Evolutionary conservation across 208 protist genomes (phyloP).

Genomic region (Blastocrithidia nonstop): DNA sequence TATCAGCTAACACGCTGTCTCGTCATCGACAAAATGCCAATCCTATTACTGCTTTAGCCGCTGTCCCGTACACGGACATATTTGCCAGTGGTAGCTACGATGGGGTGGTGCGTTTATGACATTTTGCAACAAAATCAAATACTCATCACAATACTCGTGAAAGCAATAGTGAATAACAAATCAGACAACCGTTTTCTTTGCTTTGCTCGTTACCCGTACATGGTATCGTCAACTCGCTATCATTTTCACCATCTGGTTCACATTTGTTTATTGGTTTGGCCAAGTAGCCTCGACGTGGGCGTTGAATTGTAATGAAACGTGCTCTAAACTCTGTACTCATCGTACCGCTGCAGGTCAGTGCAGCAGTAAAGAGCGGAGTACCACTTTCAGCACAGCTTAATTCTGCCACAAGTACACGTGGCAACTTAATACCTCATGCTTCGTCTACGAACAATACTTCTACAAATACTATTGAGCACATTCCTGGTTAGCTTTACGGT

Average conservation of each 20-base stretch:
- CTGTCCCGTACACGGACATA: constrained; percentile 70
- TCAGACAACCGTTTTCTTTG: constrained; percentile 15
- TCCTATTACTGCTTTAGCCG: constrained; percentile 69
- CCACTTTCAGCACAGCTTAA: no score
- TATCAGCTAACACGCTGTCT: background rate
- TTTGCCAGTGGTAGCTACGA: constrained; percentile 78
- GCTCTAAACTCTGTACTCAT: constrained; percentile 67
- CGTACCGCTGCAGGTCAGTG: constrained; percentile 40
- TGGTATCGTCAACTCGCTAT: constrained; percentile 61
- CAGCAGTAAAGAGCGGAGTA: constrained; percentile 5
- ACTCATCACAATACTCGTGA: constrained; percentile 6
- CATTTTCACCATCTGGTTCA: constrained; percentile 32
- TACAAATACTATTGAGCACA: constrained; percentile 50
- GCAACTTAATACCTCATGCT: no score
- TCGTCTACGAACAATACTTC: no score
- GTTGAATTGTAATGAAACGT: constrained; percentile 61
- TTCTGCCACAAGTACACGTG: no score
- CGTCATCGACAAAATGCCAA: constrained; percentile 32
- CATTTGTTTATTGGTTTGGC: constrained; percentile 34
- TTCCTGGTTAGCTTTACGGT: constrained; percentile 64
- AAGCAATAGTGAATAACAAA: constrained; percentile 5
- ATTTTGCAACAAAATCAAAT: constrained; percentile 11
- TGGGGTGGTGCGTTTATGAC: constrained; percentile 76
- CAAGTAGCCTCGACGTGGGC: constrained; percentile 71
- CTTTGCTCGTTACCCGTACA: constrained; percentile 50